phyloP scores from a whole-genome alignment of 164 flowering plant genomes.

The Chloranthus sessilifolius region DNA sequence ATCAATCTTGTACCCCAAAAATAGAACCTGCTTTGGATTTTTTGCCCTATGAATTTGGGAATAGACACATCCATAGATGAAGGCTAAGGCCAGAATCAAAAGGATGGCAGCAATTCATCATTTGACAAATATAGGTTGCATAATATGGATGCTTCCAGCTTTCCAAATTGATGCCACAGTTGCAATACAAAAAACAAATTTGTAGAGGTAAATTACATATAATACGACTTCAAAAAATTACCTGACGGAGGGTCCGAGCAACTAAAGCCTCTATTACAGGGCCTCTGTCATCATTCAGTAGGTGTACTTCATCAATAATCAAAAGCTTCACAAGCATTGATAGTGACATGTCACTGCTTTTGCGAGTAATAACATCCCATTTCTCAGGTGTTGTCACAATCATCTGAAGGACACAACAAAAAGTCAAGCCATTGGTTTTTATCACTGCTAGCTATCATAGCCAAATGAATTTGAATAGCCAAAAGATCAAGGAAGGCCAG shows the following conservation, averaged over 20 bases:
- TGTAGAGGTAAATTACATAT: not conserved
- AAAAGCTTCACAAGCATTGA: conserved; percentile 93
- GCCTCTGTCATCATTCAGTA: conserved; percentile 98
- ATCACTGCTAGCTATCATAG: conserved; percentile 4
- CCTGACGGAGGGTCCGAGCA: conserved; percentile 99
- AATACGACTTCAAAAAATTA: conserved; percentile 11
- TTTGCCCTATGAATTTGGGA: too few species aligned
- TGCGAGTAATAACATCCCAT: conserved; percentile 99
- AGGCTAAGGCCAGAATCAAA: too few species aligned
- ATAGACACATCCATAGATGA: too few species aligned
- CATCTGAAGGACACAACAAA: conserved; percentile 53
- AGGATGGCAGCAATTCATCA: too few species aligned
- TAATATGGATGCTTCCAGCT: too few species aligned
- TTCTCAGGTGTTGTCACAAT: conserved; percentile 99
- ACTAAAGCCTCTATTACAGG: conserved; percentile 97
- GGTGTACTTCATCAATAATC: conserved; percentile 98
- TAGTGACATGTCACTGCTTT: conserved; percentile 98
- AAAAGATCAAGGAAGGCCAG: not conserved
- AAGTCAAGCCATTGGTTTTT: conserved; percentile 1
- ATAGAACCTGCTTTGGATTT: too few species aligned
- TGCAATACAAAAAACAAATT: too few species aligned
- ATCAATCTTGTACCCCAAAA: too few species aligned
- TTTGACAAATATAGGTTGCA: too few species aligned
- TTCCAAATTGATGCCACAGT: too few species aligned
- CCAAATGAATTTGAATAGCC: not conserved